Conservation (phyloP, 352 stramenopile species). For the Phytophthora aleatoria region DNA sequence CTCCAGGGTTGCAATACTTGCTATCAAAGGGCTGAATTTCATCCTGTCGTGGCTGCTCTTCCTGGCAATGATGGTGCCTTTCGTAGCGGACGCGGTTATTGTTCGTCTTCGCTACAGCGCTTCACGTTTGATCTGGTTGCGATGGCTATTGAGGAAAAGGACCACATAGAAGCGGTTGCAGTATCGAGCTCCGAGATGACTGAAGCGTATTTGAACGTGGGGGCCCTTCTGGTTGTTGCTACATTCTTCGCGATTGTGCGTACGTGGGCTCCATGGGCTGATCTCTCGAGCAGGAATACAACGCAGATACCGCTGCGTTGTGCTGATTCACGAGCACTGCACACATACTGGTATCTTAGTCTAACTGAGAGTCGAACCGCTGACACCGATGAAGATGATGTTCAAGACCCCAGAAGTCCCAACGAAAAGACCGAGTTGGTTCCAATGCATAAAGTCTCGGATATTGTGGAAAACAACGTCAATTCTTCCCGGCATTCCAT, state of each 20-base stretch:
- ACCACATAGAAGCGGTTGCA: conserved; percentile 16
- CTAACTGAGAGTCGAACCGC: not conserved
- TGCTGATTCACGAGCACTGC: not conserved
- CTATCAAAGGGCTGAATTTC: conserved; percentile 25
- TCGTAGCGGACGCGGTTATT: conserved; percentile 44
- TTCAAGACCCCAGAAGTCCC: not conserved
- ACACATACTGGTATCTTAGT: not conserved
- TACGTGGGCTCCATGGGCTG: conserved; percentile 23
- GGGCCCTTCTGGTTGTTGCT: conserved; percentile 6
- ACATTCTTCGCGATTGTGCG: conserved; percentile 31
- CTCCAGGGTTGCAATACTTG: not conserved
- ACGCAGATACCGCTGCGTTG: not conserved
- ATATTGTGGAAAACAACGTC: not conserved
- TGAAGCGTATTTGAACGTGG: conserved; percentile 25
- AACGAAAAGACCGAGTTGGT: not conserved
- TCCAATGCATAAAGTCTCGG: not conserved
- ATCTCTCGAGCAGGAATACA: conserved; percentile 39
- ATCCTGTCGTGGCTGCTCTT: conserved; percentile 37
- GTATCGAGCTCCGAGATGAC: conserved; percentile 38
- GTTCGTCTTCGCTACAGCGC: conserved; percentile 39
- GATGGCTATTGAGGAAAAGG: conserved; percentile 43
- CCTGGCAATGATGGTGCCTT: conserved; percentile 23
- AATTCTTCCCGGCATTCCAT: not conserved
- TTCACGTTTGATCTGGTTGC: conserved; percentile 57
- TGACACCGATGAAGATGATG: too few relatives aligned